A percentile compares a stretch with the other conserved stretches of the same genome.
phyloP scores from a whole-genome alignment of 2,329 filamentous ascomycete genomes.

The Helotiales sp. region DNA sequence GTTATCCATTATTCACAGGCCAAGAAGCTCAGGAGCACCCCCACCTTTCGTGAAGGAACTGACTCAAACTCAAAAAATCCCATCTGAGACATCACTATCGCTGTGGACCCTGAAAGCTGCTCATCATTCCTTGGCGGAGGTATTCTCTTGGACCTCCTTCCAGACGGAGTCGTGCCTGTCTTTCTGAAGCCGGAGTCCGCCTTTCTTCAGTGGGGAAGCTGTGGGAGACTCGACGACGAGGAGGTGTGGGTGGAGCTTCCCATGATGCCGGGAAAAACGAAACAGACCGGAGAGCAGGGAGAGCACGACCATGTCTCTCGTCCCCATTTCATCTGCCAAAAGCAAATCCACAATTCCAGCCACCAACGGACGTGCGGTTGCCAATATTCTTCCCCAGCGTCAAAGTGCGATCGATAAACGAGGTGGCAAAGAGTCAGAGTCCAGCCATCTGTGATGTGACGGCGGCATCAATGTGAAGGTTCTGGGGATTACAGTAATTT shows the following conservation, averaged over 20 bases:
- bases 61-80: background rate
- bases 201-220: constrained; percentile 10
- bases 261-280: constrained; percentile 7
- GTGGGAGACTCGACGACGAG: background rate
- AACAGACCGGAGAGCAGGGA: background rate
- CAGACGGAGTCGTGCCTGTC: constrained; percentile 9
- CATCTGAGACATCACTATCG: constrained; percentile 3
- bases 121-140: background rate
- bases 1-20: background rate
- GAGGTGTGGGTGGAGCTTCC: constrained; percentile 9
- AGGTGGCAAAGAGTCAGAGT: background rate
- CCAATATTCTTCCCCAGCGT: background rate
- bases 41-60: background rate
- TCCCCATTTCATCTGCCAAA: background rate
- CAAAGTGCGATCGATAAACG: background rate
- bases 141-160: constrained; percentile 6
- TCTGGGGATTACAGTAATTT: background rate
- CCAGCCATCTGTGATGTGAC: constrained; percentile 1
- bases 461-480: background rate
- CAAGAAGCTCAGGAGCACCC: background rate
- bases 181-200: background rate
- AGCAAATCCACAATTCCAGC: background rate
- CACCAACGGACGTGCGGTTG: background rate
- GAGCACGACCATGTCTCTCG: background rate
- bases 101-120: background rate